Conservation (phyloP, 2,329 filamentous ascomycete species). For the Cryphonectria parasitica region DNA sequence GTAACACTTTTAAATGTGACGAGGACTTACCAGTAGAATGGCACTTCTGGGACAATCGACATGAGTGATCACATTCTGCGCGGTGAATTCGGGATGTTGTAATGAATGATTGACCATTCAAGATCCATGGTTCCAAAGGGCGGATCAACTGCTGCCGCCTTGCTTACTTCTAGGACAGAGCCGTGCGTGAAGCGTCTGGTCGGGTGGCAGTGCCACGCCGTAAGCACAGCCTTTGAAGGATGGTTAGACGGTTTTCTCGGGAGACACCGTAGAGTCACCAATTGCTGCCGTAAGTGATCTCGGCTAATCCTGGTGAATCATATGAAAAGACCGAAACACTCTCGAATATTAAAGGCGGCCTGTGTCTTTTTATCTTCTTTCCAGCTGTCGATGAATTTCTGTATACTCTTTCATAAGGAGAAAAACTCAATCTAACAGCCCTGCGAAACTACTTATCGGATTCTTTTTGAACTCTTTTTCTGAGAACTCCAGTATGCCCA, state of each 20-base stretch:
- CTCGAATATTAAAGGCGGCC: background rate
- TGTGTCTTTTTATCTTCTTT: background rate
- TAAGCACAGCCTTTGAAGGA: background rate
- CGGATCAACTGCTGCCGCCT: background rate
- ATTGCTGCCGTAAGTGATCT: background rate
- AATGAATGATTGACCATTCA: no score
- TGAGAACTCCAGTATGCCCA: conserved; percentile 6
- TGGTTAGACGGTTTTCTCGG: background rate
- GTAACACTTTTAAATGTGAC: no score
- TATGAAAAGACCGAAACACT: background rate
- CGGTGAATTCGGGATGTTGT: no score
- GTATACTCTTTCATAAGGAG: no score
- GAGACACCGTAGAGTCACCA: background rate
- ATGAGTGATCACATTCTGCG: no score
- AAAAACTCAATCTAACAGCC: background rate
- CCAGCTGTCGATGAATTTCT: background rate
- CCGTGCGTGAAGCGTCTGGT: background rate
- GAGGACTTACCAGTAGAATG: no score
- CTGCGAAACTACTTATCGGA: background rate
- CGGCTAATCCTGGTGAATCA: background rate
- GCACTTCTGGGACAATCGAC: no score
- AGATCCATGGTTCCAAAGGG: no score
- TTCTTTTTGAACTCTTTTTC: no score
- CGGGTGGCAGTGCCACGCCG: background rate
- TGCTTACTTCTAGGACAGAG: conserved; percentile 12